A percentile compares a stretch with the other conserved stretches of the same genome.
Evolutionary conservation across 129 eudicot species (phyloP).

Genomic region (Daucus carota): DNA sequence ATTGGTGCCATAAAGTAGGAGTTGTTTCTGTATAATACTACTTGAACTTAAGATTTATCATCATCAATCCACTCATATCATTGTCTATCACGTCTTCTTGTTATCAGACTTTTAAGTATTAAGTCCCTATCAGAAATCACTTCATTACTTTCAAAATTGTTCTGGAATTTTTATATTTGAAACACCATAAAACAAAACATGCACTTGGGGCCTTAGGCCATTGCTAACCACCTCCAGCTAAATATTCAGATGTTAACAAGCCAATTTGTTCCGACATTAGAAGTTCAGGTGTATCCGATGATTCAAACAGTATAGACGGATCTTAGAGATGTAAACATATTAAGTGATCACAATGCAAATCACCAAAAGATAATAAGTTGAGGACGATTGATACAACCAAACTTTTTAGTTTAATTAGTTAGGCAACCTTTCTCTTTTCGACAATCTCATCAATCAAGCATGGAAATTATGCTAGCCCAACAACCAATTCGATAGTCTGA

Average conservation of each 20-base stretch:
- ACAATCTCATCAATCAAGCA: background rate
- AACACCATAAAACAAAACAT: background rate
- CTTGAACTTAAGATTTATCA: background rate
- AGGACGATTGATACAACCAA: background rate
- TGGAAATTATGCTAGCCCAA: background rate
- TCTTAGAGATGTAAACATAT: no score
- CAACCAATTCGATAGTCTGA: background rate
- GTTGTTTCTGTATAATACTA: conserved; percentile 1
- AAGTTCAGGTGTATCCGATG: background rate
- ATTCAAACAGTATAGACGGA: no score
- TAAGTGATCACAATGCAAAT: background rate
- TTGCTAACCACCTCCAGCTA: background rate
- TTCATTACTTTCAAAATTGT: background rate
- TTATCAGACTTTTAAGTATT: background rate
- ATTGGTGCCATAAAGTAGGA: background rate
- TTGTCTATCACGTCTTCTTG: background rate
- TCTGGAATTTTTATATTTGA: background rate
- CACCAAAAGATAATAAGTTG: background rate
- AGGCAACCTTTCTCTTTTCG: background rate
- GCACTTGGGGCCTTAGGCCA: background rate
- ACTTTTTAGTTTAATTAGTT: background rate
- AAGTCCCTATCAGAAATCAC: background rate
- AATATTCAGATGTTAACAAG: background rate
- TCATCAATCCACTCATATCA: background rate
- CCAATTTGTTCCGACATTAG: background rate